Conservation (phyloP, 139 green algal genomes). For the Edaphochlamys debaryana region DNA sequence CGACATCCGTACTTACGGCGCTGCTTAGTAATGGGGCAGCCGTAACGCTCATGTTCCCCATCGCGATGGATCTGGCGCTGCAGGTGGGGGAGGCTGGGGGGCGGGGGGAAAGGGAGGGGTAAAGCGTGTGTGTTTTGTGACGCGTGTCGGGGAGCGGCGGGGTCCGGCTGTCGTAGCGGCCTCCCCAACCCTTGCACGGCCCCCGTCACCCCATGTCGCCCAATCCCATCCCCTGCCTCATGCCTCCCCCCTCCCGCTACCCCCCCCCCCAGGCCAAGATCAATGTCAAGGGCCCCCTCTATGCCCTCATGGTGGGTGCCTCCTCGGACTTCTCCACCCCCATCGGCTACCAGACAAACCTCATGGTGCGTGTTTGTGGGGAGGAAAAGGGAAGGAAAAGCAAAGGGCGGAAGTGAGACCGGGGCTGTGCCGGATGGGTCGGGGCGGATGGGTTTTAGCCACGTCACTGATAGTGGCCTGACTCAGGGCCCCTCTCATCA, state of each 20-base stretch:
- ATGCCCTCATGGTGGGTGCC: slow-evolving; percentile 64
- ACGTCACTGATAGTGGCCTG: too few relatives aligned
- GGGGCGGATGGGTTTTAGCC: too few relatives aligned
- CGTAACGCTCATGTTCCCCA: slow-evolving; percentile 48
- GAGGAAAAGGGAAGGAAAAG: neutral
- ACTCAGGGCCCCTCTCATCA: too few relatives aligned
- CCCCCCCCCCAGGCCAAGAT: slow-evolving; percentile 21
- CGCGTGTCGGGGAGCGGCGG: too few relatives aligned
- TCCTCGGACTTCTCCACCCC: slow-evolving; percentile 69
- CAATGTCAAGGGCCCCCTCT: slow-evolving; percentile 35
- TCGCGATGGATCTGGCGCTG: slow-evolving; percentile 2
- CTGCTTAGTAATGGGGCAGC: slow-evolving; percentile 43
- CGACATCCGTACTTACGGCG: slow-evolving; percentile 33
- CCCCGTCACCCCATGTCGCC: too few relatives aligned
- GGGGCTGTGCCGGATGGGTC: too few relatives aligned
- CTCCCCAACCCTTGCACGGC: too few relatives aligned
- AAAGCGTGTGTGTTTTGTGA: neutral
- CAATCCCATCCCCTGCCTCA: too few relatives aligned
- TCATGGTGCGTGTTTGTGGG: slow-evolving; percentile 64
- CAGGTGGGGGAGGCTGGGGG: neutral
- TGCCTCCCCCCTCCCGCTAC: too few relatives aligned
- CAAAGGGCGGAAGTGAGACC: neutral
- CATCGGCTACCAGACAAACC: slow-evolving; percentile 84
- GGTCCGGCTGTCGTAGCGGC: too few relatives aligned
- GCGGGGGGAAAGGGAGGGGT: too few relatives aligned